Conservation (phyloP, 1,139 yeast genomes). For the Diutina scorzettiae region DNA sequence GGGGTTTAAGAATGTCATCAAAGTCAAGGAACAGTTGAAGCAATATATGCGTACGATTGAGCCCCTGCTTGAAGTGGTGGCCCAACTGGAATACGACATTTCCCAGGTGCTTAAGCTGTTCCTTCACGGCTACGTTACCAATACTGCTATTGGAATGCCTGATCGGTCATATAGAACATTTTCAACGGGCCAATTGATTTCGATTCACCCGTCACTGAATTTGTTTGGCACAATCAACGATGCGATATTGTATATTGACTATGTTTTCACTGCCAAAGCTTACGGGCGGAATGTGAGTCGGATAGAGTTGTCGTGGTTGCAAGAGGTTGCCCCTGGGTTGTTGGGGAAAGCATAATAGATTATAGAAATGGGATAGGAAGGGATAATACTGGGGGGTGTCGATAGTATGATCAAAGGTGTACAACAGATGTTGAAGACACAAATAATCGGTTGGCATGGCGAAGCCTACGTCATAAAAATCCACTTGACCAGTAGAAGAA, state of each 20-base stretch:
- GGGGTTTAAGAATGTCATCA: conserved; percentile 68
- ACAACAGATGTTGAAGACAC: too few species aligned
- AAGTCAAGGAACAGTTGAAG: conserved; percentile 64
- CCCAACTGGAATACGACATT: conserved; percentile 23
- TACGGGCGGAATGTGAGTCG: conserved; percentile 84
- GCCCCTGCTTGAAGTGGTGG: conserved; percentile 13
- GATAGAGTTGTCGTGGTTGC: conserved; percentile 79
- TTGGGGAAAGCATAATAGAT: conserved; percentile 20
- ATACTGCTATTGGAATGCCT: conserved; percentile 91
- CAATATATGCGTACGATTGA: conserved; percentile 51
- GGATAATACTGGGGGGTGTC: too few species aligned
- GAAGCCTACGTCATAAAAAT: too few species aligned
- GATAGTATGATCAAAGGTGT: too few species aligned
- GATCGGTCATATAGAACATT: conserved; percentile 88
- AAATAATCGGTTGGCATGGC: too few species aligned
- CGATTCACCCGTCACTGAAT: conserved; percentile 87
- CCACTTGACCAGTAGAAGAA: too few species aligned
- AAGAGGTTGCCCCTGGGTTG: conserved; percentile 66
- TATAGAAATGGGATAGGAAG: too few species aligned
- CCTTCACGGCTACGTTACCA: conserved; percentile 67
- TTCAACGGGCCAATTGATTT: conserved; percentile 63
- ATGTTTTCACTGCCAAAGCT: conserved; percentile 85
- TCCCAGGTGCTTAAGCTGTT: conserved; percentile 63
- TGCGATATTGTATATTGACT: conserved; percentile 90
- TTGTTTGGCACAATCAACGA: conserved; percentile 74